These are phyloP conservation scores for Capronia epimyces DNA, from an alignment of 2,329 filamentous ascomycete species.

Conservation along the genomic window DNA sequence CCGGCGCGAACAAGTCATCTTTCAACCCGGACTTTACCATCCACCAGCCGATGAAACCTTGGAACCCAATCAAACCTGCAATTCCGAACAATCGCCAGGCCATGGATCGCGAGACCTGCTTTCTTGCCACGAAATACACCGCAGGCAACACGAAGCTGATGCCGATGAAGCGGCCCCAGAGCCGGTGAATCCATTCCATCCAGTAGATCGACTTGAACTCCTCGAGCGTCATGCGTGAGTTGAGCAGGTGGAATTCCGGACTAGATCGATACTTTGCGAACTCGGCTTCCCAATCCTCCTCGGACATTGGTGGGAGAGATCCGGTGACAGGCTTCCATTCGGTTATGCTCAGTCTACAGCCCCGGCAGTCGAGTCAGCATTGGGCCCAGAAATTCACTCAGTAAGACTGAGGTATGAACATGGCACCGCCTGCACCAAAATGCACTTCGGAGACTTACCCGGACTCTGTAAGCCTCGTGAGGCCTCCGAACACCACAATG, in stretches of 20 bases:
- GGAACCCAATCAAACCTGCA: conserved; percentile 82
- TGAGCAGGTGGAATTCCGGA: conserved; percentile 86
- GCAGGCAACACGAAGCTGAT: conserved; percentile 84
- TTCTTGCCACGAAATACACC: conserved; percentile 76
- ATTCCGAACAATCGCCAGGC: conserved; percentile 74
- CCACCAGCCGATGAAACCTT: conserved; percentile 97
- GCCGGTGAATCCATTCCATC: conserved; percentile 96
- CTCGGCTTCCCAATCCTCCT: conserved; percentile 81
- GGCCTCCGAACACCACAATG: conserved; percentile 88
- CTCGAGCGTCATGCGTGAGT: conserved; percentile 82
- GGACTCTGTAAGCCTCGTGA: conserved; percentile 92
- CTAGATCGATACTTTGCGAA: conserved; percentile 89
- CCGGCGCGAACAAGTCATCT: conserved; percentile 89
- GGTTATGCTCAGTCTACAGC: conserved; percentile 79
- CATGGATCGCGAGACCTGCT: conserved; percentile 73
- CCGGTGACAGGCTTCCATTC: conserved; percentile 98
- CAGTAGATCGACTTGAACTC: conserved; percentile 99
- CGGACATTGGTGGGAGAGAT: conserved; percentile 72
- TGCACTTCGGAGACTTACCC: conserved; percentile 52
- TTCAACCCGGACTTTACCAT: conserved; percentile 97
- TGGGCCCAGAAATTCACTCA: neutral
- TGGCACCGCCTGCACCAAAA: too few species aligned
- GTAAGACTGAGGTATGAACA: too few species aligned
- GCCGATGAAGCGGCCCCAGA: conserved; percentile 91
- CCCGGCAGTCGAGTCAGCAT: neutral